These are phyloP conservation scores for Striga hermonthica DNA, from an alignment of 305 asterid genomes.

Conservation along the genomic window DNA sequence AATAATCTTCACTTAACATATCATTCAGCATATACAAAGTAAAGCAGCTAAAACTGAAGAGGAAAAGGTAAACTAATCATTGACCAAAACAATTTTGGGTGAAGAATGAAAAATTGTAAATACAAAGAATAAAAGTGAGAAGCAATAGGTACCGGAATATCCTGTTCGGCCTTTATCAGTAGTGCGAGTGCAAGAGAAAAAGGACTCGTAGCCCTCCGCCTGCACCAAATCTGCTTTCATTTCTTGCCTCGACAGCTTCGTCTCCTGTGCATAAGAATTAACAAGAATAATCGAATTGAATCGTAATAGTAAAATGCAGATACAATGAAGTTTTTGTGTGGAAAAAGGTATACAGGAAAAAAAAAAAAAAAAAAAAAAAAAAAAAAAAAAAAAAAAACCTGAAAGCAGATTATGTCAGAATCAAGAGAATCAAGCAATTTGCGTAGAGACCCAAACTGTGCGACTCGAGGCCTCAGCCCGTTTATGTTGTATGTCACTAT, in stretches of 20 bases:
- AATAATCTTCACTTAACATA: background rate
- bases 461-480: slow-evolving; percentile 79
- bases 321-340: too few relatives aligned
- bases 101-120: background rate
- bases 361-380: background rate
- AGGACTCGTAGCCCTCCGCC: slow-evolving; percentile 93
- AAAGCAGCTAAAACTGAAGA: too few relatives aligned
- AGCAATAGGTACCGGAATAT: slow-evolving; percentile 58
- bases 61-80: too few relatives aligned
- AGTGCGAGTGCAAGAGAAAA: slow-evolving; percentile 85
- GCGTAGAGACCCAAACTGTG: slow-evolving; percentile 75
- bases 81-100: too few relatives aligned
- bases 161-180: slow-evolving; percentile 80
- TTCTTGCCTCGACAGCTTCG: slow-evolving; percentile 76
- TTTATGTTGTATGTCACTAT: slow-evolving; percentile 89
- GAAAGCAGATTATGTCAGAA: slow-evolving; percentile 85
- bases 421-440: slow-evolving; percentile 76
- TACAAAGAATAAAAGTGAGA: background rate
- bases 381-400: slow-evolving; percentile 37
- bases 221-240: slow-evolving; percentile 70
- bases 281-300: too few relatives aligned
- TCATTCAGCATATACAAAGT: background rate
- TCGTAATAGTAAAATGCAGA: too few relatives aligned
- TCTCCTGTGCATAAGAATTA: slow-evolving; percentile 44
- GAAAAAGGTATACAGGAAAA: too few relatives aligned